These are phyloP conservation scores for Saposhnikovia divaricata DNA, from an alignment of 129 eudicot genomes.

Conservation along the genomic window DNA sequence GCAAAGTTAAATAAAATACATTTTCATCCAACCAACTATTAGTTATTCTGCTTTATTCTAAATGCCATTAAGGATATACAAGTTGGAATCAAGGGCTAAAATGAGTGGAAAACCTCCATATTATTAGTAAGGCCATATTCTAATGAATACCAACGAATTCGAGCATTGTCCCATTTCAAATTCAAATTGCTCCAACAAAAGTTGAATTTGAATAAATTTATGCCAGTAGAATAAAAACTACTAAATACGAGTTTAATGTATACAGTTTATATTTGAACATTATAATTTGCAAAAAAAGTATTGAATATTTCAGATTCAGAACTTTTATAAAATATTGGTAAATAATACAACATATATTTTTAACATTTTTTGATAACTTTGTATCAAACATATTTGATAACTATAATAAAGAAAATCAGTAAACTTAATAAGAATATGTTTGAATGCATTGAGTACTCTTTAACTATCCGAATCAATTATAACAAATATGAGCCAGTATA, in stretches of 20 bases:
- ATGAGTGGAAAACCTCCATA: not conserved
- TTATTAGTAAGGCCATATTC: not conserved
- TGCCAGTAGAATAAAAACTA: not conserved
- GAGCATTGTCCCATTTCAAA: not conserved
- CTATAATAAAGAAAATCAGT: not conserved
- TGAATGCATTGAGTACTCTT: not conserved
- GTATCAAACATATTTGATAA: not conserved
- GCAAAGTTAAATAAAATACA: not conserved
- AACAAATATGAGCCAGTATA: not conserved
- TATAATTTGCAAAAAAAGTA: not conserved
- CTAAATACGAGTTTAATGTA: not conserved
- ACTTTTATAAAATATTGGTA: not conserved
- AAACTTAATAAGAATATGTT: not conserved
- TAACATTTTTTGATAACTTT: not conserved
- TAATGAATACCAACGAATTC: not conserved
- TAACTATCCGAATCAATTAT: not conserved
- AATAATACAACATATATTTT: not conserved
- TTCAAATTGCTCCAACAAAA: not conserved
- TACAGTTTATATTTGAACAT: not conserved
- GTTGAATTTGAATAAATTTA: not conserved
- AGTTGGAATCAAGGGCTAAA: not conserved
- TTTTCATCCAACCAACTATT: not conserved
- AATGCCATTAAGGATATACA: not conserved
- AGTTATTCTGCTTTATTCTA: not conserved
- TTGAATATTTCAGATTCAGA: too few species aligned